Evolutionary conservation across 2,329 filamentous ascomycete genomes (phyloP), one percentile per base, ranked within the genome.

Genomic region (Sarocladium strictum): DNA sequence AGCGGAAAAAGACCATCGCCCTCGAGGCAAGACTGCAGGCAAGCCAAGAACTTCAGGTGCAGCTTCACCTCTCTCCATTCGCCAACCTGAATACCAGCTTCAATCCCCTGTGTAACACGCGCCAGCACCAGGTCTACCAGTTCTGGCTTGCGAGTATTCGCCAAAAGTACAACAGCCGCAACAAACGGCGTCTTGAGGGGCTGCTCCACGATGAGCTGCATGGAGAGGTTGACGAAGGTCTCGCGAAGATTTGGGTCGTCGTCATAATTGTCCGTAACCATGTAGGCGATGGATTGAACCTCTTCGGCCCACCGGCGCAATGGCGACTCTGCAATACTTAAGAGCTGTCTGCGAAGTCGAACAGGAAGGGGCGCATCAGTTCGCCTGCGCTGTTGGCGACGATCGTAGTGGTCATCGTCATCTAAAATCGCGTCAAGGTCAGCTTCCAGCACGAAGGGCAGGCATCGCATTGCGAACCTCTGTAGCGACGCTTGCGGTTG

Each of bases 171-270:
- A 14, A 93, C 85, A 19, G 89, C 90, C 10, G 92, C 91, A 35
- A 96, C 80, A 67, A 97, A 97, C 0, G 94, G 93, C n/a, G 91
- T 95, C 77, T 97, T 97, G 70, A 99, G 86, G 1, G 94, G 94
- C 72, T 99, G 94, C 73, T 99, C 94, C 33, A 90, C 69, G 41
- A 88, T 79, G 60, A 97, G 78, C 70, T 93, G 89, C 56, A 92
- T 73, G 7, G 85, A 76, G 27, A 96, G 79, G 55, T 86, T 82
- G 60, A 89, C 76, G 68, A 96, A 95, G 52, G 79, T 83, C 29
- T 77, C 80, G 60, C 85, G 85, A 54, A 96, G 74, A 61, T 91
- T 87, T 61, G 86, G 84, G 65, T 95, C 88, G 14, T 53, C 50
- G n/a, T 95, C 91, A 66, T 87, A 88, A 69, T 95, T 87, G 43